Evolutionary conservation across 2,329 filamentous ascomycete genomes (phyloP), one percentile per base, ranked within the genome.

Genomic region (Fusarium tupiense): DNA sequence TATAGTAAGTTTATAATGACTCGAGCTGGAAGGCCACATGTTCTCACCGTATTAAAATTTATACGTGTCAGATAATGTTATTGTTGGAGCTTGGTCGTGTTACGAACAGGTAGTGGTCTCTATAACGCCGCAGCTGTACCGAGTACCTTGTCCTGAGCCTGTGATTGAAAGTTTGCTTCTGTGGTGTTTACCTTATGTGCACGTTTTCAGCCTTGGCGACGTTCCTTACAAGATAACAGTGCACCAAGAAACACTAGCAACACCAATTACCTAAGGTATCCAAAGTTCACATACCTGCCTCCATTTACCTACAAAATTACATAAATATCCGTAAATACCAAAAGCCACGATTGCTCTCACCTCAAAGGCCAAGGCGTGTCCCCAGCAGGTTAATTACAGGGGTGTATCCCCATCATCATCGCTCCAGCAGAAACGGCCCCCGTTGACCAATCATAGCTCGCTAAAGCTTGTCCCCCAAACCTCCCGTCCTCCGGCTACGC

Each of bases 401-500:
- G 72, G 62, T 68, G 65, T 71, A 69, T 46, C 63, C 67, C 69
- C 73, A 76, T 74, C 72, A 60, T 73, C 67, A 65, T 71, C 64
- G 65, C 64, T 69, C 61, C 59, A 69, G 62, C 37, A 75, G 66
- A 67, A 68, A 69, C 53, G 65, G 61, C 24, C 52, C 49, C 61
- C 40, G 57, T 54, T 52, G 56, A 31, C 77, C 77, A 79, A 79
- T 79, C 71, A 78, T 38, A 47, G 33, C 20, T 62, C 35, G 53
- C 53, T 54, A 72, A 73, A 79, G 77, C 77, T 78, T 61, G 68
- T 73, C 68, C 76, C 74, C 72, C 52, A 70, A 79, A 77, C 77
- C 76, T 79, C 77, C 77, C 75, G 76, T 79, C 68, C 77, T 79
- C 77, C 77, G 77, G 77, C 77, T 78, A 78, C 77, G 77, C 77